Evolutionary conservation across 345 rosid species (phyloP), one percentile per base, ranked within the genome.

Genomic region (Dimocarpus longan): DNA sequence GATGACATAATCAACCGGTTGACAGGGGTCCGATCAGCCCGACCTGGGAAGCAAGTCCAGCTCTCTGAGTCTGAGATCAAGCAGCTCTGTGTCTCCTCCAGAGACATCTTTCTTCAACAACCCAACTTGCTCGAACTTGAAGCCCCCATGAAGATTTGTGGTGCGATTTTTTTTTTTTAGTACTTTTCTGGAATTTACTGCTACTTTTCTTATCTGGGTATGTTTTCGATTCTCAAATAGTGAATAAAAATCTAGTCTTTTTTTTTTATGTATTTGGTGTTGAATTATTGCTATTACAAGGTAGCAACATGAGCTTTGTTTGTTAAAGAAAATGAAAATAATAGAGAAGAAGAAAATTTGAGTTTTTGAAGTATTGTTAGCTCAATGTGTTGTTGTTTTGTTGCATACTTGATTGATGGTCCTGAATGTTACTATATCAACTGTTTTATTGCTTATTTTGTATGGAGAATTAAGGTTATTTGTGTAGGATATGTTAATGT

Each of bases 121-220:
- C 96, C 99, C 72, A 92, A 90, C 85, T 79, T 95, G 89, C 95
- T 95, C 15, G 99, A 95, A 85, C 97, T 95, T 26, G 98, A 92
- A 76, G 96, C 98, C 11, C 99, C 99, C 67, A 95, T 95, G 85
- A 95, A 95, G 89, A 90, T 95, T 62, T 95, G 99, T 59, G 99
- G 99, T 95, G 82, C 52, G 37, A 10, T 64, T 8, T 48, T 62
- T 75, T 32, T 32, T 32, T 32, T 26, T 26, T 26, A 26, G 1
- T 2, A 32, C 37, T 32, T 32, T 32, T 32, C 37, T 32, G 1
- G 66, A 8, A 22, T 21, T 21, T 7, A 57, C 18, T 16, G 6
- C 6, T 6, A 0, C 0, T 60, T 60, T 19, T 60, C 21, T 62
- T 7, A n/a, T 8, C 11, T 48, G 54, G 54, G 54, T 48, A 11